Evolutionary conservation across 345 rosid genomes (phyloP), one percentile per base, ranked within the genome.

Genomic region (Capsella bursapastoris): DNA sequence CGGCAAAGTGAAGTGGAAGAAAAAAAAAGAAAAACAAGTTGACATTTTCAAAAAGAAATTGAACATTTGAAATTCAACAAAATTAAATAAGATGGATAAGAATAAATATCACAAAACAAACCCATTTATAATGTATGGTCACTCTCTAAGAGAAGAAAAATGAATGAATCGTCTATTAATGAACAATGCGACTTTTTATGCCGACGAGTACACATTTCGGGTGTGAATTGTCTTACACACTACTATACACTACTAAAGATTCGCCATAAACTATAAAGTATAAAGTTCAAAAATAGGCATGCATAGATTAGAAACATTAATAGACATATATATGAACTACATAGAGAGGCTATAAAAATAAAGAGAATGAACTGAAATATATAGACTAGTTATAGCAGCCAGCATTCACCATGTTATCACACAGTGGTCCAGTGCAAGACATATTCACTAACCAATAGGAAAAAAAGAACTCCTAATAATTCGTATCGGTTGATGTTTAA

Each of bases 131-230:
- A 53, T 53, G 74, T 60, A 51, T 25, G 25, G 79, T 76, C 70
- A 69, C 65, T 55, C 79, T 52, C 73, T 59, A 34, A 32, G 16
- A 63, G 38, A 70, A 34, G 5, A 76, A 76, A 70, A 18, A 57
- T 64, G 37, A 61, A 68, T 48, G 37, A 61, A 75, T 48, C 45
- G 58, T 45, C 75, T 47, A 76, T 63, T 35, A 69, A 63, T 63
- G 80, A 76, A 63, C 61, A 74, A 49, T 48, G 72, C 35, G 80
- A 70, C 75, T 63, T 76, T 22, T 63, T 48, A 37, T 57, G 52
- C 32, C 60, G 3, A 55, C 28, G 75, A 14, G 25, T 51, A 51
- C 68, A 75, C 74, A 69, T 61, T 27, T 68, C 34, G 70, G 70
- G 57, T 56, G 51, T 70, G 53, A 64, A 48, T 9, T 56, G 52